Percentiles rank a stretch among this genome's conserved stretches.
Conservation (phyloP, 164 flowering plant species). For the Berberis vulgaris region DNA sequence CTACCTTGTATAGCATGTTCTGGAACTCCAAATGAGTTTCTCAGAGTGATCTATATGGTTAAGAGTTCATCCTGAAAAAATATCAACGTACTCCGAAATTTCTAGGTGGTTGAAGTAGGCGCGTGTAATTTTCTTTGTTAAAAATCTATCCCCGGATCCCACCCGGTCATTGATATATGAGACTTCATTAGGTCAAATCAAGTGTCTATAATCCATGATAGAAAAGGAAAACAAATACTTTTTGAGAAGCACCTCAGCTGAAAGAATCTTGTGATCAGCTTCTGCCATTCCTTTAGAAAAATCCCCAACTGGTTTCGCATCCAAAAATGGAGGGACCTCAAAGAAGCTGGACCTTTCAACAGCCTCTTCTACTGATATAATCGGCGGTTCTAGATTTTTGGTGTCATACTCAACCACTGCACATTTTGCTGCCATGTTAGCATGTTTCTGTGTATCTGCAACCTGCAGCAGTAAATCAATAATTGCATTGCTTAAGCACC, state of each 20-base stretch:
- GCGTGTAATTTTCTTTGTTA: too few relatives aligned
- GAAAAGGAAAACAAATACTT: neutral
- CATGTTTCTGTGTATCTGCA: conserved; percentile 77
- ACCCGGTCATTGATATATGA: too few relatives aligned
- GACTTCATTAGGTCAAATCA: too few relatives aligned
- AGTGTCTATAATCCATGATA: neutral
- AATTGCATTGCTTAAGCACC: neutral
- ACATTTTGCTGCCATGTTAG: conserved; percentile 63
- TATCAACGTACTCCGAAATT: too few relatives aligned
- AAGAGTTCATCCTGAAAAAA: too few relatives aligned
- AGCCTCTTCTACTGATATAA: conserved; percentile 88
- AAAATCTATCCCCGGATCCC: too few relatives aligned
- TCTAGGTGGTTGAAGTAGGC: too few relatives aligned
- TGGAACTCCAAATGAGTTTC: too few relatives aligned
- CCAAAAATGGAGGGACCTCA: conserved; percentile 53
- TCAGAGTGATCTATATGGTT: too few relatives aligned
- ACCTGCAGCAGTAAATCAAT: conserved; percentile 30
- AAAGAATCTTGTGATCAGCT: conserved; percentile 71
- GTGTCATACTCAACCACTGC: conserved; percentile 61
- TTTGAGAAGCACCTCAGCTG: conserved; percentile 48
- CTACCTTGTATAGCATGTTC: too few relatives aligned
- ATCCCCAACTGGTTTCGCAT: conserved; percentile 61
- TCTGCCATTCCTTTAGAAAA: conserved; percentile 71
- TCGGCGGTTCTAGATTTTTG: conserved; percentile 62
- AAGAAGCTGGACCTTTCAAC: conserved; percentile 73